Percentiles rank a stretch among this genome's conserved stretches.
These are phyloP conservation scores for Ogataea allantospora DNA, from an alignment of 805 yeast species.

Conservation along the genomic window DNA sequence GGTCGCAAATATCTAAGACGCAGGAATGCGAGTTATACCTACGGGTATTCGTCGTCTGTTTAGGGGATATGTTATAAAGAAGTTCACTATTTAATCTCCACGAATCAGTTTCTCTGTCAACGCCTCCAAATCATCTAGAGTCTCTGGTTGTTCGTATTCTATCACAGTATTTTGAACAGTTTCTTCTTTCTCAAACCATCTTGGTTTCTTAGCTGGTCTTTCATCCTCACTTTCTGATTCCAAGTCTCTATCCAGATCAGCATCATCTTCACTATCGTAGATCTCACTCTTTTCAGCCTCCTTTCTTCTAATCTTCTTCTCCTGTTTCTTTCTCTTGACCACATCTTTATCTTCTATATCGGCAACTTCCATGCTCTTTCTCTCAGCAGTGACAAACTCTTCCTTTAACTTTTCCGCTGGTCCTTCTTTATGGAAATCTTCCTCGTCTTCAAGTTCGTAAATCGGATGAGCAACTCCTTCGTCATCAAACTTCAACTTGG, in stretches of 20 bases:
- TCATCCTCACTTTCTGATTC: slow-evolving; percentile 32
- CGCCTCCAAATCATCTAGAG: slow-evolving; percentile 92
- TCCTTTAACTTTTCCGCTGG: slow-evolving; percentile 67
- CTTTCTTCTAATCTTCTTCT: slow-evolving; percentile 84
- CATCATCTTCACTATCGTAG: slow-evolving; percentile 24
- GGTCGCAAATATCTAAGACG: slow-evolving; percentile 53
- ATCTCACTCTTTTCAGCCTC: slow-evolving; percentile 66
- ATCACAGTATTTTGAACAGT: slow-evolving; percentile 41
- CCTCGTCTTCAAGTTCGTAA: slow-evolving; percentile 88
- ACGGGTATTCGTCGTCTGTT: slow-evolving; percentile 32
- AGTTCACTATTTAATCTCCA: slow-evolving; percentile 10
- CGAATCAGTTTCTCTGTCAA: slow-evolving; percentile 56
- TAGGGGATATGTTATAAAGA: slow-evolving; percentile 11
- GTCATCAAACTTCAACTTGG: slow-evolving; percentile 85
- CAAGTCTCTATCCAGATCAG: slow-evolving; percentile 25
- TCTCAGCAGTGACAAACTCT: slow-evolving; percentile 64
- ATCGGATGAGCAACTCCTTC: slow-evolving; percentile 91
- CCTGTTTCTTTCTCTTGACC: slow-evolving; percentile 76
- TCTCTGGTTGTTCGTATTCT: slow-evolving; percentile 85
- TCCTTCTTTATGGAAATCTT: slow-evolving; percentile 67
- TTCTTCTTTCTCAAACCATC: slow-evolving; percentile 47
- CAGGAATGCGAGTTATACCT: slow-evolving; percentile 16
- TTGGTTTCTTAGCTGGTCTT: slow-evolving; percentile 38
- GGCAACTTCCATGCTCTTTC: slow-evolving; percentile 62
- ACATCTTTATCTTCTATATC: slow-evolving; percentile 77